Base-by-base conservation (phyloP, 345 rosid genomes). In the Brassica cretica region DNA sequence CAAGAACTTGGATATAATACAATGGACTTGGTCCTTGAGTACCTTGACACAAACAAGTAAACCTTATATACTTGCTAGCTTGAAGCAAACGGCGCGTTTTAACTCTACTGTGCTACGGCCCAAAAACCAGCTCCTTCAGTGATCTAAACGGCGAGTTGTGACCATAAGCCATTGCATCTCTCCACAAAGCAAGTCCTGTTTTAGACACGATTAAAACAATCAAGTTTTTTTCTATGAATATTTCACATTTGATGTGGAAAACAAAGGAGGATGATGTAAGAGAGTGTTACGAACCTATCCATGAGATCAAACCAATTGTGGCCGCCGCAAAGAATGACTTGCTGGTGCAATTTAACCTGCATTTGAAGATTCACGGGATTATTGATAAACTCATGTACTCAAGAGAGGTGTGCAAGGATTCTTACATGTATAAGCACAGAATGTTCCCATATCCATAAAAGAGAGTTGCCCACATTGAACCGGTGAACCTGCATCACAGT, bases 391-490 rank as follows among this genome's bases (percentile, higher is more conserved):
- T 71, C 29, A 46, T 65, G 14, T 6, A 33, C 66, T 77, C 4
- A 5, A 56, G 33, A 63, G 51, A 46, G 37, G 49, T 27, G 49
- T n/a, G 71, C 18, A 5, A 35, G 56, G 33, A 14, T 59, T 30
- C 51, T 81, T 83, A 94, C 97, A 85, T 77, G 82, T 90, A 92
- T 75, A 94, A 41, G 91, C 96, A 94, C 11, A 86, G 80, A 16
- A 94, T 86, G 75, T 94, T 94, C 53, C 85, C 98, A 55, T 90
- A 94, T 21, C 98, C 98, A 74, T 92, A 94, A 77, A 90, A 88
- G 25, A 94, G 72, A 33, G 97, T 8, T 12, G 94, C 93, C 98
- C 98, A 94, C 63, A 82, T 2, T 0, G 97, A 82, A 30, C 98
- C 98, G 15, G 91, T 88, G 85, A 94, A 85, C 98, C 98, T 94